Conservation (phyloP, 768 basidiomycete species). For the Russula emetica region DNA sequence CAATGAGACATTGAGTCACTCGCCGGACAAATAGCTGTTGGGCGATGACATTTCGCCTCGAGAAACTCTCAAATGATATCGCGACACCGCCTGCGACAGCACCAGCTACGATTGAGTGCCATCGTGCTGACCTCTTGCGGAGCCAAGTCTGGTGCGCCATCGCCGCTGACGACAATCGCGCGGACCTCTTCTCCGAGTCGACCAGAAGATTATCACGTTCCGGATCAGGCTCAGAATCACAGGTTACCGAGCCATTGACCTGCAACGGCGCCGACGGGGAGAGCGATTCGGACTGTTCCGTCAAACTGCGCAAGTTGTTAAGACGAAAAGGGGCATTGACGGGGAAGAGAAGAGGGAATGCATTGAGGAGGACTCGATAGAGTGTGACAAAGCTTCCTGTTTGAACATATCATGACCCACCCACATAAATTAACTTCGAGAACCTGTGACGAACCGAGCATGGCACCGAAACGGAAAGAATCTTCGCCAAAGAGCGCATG, state of each 20-base stretch:
- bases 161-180: slow-evolving; percentile 58
- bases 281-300: neutral
- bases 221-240: slow-evolving; percentile 26
- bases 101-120: slow-evolving; percentile 81
- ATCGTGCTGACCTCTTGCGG: slow-evolving; percentile 61
- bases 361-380: slow-evolving; percentile 77
- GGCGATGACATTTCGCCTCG: slow-evolving; percentile 61
- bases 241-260: slow-evolving; percentile 24
- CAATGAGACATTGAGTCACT: slow-evolving; percentile 29
- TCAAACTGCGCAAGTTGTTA: slow-evolving; percentile 21
- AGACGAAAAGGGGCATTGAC: slow-evolving; percentile 27
- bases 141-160: slow-evolving; percentile 61
- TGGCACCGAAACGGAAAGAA: slow-evolving; percentile 78
- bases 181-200: slow-evolving; percentile 32
- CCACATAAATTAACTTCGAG: too few relatives aligned
- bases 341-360: slow-evolving; percentile 66
- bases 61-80: slow-evolving; percentile 72
- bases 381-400: slow-evolving; percentile 69
- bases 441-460: slow-evolving; percentile 56
- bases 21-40: slow-evolving; percentile 89
- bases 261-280: neutral
- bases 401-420: too few relatives aligned
- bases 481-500: slow-evolving; percentile 83
- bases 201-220: slow-evolving; percentile 11
- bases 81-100: slow-evolving; percentile 66